A percentile compares a stretch with the other conserved stretches of the same genome.
Evolutionary conservation across 1,284 basidiomycete genomes (phyloP).

Genomic region (Bjerkandera adusta): DNA sequence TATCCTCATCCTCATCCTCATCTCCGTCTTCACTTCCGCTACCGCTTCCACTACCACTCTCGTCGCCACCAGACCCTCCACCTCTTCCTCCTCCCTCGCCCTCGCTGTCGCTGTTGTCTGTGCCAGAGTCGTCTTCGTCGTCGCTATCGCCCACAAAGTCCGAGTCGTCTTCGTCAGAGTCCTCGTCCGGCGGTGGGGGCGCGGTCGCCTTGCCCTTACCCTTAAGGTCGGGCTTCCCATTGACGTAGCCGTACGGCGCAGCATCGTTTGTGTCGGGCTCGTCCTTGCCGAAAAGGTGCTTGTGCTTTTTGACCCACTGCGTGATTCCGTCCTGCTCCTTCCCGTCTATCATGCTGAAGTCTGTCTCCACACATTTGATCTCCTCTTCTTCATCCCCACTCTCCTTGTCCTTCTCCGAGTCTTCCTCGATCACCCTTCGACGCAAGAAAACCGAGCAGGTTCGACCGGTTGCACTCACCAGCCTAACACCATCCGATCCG

Average conservation of each 20-base stretch:
- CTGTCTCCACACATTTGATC: conserved; percentile 49
- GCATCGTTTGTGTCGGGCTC: conserved; percentile 13
- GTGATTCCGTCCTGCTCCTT: conserved; percentile 63
- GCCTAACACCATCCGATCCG: conserved; percentile 45
- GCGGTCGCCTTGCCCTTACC: conserved; percentile 21
- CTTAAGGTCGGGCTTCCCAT: conserved; percentile 10
- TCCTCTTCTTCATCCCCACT: conserved; percentile 33
- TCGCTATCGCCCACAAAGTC: conserved; percentile 38
- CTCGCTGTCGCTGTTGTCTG: conserved; percentile 25
- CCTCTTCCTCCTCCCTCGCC: conserved; percentile 26
- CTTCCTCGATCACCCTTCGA: conserved; percentile 33
- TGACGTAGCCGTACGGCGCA: conserved; percentile 4
- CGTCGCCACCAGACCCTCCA: conserved; percentile 17
- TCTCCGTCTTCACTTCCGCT: conserved; percentile 24
- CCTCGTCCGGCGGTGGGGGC: conserved; percentile 35
- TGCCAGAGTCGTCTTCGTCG: conserved; percentile 29
- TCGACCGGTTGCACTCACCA: conserved; percentile 64
- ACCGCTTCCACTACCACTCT: conserved; percentile 20
- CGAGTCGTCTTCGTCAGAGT: conserved; percentile 52
- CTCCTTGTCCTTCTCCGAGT: conserved; percentile 25
- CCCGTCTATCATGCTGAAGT: conserved; percentile 70
- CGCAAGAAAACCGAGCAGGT: conserved; percentile 62
- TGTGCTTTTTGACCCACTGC: conserved; percentile 58
- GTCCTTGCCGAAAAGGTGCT: conserved; percentile 52
- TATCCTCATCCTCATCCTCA: conserved; percentile 23